Evolutionary conservation across 2,329 filamentous ascomycete species (phyloP).

Genomic region (Ceratocystis diversiconidia): DNA sequence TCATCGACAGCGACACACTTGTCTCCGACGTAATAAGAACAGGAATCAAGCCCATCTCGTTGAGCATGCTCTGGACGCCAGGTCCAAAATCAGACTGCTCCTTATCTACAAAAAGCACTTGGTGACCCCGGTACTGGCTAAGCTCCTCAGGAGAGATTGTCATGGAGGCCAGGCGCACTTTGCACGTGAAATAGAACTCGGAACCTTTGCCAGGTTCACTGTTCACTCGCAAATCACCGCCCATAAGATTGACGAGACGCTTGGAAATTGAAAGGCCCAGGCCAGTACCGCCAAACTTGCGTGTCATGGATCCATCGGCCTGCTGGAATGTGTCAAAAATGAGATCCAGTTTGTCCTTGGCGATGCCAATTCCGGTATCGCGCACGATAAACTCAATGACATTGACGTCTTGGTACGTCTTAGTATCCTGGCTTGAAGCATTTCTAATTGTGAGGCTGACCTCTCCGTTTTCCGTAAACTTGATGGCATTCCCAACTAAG

Average conservation of each 20-base stretch:
- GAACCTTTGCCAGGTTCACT: constrained; percentile 84
- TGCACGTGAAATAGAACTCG: constrained; percentile 92
- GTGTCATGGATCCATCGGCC: constrained; percentile 89
- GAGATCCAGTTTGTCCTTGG: constrained; percentile 83
- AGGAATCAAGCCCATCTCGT: constrained; percentile 63
- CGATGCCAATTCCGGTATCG: constrained; percentile 94
- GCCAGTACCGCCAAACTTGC: constrained; percentile 90
- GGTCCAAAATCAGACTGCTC: constrained; percentile 62
- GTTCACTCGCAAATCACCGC: constrained; percentile 89
- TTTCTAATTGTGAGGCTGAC: constrained; percentile 79
- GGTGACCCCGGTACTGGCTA: constrained; percentile 79
- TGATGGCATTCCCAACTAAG: constrained; percentile 94
- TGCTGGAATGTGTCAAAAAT: constrained; percentile 99
- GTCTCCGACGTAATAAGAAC: constrained; percentile 70
- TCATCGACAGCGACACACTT: constrained; percentile 43
- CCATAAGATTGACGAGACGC: constrained; percentile 88
- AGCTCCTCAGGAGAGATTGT: constrained; percentile 68
- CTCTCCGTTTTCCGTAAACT: constrained; percentile 93
- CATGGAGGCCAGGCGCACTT: constrained; percentile 68
- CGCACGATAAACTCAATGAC: constrained; percentile 91
- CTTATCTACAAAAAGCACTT: constrained; percentile 89
- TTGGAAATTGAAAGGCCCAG: constrained; percentile 91
- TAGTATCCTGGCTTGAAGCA: constrained; percentile 32
- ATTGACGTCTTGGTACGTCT: constrained; percentile 56
- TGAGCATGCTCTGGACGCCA: constrained; percentile 66